Base-by-base conservation (phyloP, 306 rosid species). In the Glycine tomentella region DNA sequence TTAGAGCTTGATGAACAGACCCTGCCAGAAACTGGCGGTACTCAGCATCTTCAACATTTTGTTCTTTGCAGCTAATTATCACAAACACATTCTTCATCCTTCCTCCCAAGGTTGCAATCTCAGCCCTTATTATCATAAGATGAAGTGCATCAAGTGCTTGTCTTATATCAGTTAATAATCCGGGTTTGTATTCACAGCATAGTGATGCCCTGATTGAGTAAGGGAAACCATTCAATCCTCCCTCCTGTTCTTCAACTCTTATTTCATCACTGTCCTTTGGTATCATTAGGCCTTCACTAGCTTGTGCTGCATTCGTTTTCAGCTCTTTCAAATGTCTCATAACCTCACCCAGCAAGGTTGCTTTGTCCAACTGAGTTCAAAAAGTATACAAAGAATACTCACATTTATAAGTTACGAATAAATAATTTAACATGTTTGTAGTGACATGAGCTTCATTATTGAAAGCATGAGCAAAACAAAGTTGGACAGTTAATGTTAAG, bases 61-160 rank as follows among this genome's bases (percentile, higher is more conserved):
- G 80, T 61, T 85, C 90, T 81, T 84, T 80, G 80, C 89, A 78
- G 69, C 87, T 85, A 53, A 86, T 90, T 44, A 92, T 80, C 56
- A 90, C 90, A 82, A 92, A 82, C 31, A 86, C 92, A 63, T 92
- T 92, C 79, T 87, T 86, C 94, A 92, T 92, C 76, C 97, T 83
- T 34, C 85, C 88, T 48, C 89, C 91, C 74, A 92, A 86, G 44
- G 94, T 92, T 48, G 89, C 89, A 48, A 85, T 86, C 77, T 92
- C 93, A 31, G 93, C 93, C 68, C 88, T 85, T 79, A 64, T 79
- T 77, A 89, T 87, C 71, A 89, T 87, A 77, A 92, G 77, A 40
- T 90, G 88, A 17, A 90, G 93, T 25, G 87, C 87, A 69, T 86
- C 87, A 69, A 92, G 90, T 59, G 90, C 94, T 66, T 75, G 89